Evolutionary conservation across 202 grass and related monocot genomes (phyloP).

Genomic region (Saccharum hybrid): DNA sequence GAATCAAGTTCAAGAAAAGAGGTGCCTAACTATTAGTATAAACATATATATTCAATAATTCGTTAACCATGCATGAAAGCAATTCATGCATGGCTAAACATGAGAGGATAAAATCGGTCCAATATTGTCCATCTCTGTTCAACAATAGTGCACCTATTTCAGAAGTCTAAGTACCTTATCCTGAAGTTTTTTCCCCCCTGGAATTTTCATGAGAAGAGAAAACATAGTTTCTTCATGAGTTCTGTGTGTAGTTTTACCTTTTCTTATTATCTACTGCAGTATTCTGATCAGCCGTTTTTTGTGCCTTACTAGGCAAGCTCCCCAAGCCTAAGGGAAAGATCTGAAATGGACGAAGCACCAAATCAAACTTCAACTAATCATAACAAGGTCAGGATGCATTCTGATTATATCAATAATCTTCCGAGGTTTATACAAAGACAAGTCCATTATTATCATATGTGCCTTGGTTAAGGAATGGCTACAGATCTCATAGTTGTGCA

Average conservation of each 20-base stretch:
- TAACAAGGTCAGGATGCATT: constrained; percentile 54
- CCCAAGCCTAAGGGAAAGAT: constrained; percentile 41
- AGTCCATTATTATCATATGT: constrained; percentile 51
- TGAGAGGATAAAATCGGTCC: not conserved
- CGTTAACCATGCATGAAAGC: not conserved
- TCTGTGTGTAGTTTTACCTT: not conserved
- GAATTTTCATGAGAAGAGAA: constrained; percentile 18
- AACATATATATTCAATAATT: not conserved
- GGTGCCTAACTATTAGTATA: constrained; percentile 12
- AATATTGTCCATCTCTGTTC: constrained; percentile 5
- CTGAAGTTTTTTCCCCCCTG: not conserved
- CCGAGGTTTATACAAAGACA: constrained; percentile 12
- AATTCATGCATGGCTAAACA: not conserved
- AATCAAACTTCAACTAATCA: constrained; percentile 43
- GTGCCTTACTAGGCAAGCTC: constrained; percentile 42
- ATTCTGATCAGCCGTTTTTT: constrained; percentile 33
- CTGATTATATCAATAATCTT: constrained; percentile 28
- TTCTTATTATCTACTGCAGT: constrained; percentile 8
- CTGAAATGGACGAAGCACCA: constrained; percentile 39
- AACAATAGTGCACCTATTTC: not conserved
- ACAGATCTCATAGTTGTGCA: not conserved
- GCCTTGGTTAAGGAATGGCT: constrained; percentile 5
- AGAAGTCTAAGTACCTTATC: not conserved
- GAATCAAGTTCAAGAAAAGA: constrained; percentile 40
- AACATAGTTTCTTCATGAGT: not conserved